phyloP scores from a whole-genome alignment of 2,329 filamentous ascomycete genomes.

The Meredithiella fracta region DNA sequence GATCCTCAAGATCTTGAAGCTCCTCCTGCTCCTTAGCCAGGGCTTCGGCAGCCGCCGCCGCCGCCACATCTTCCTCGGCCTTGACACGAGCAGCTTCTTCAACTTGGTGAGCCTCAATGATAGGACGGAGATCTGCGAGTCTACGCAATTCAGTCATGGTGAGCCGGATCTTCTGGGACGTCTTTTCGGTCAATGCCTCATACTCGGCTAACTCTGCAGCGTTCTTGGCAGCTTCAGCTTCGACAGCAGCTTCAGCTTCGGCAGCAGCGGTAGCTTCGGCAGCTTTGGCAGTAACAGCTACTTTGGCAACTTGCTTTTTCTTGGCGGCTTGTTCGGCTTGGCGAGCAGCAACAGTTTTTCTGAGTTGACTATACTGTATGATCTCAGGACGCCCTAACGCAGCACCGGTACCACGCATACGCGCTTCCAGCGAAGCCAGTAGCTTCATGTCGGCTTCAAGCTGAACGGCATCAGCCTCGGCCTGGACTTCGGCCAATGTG shows the following conservation, averaged over 20 bases:
- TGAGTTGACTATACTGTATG: not conserved
- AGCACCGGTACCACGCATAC: not conserved
- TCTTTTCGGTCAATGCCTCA: constrained; percentile 1
- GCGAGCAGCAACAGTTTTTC: constrained; percentile 20
- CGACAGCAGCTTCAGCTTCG: not conserved
- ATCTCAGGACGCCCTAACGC: not conserved
- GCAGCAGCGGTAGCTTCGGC: not conserved
- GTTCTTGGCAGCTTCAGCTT: constrained; percentile 2
- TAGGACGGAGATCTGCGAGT: constrained; percentile 2
- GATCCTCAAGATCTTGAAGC: constrained; percentile 17
- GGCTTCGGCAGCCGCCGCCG: constrained; percentile 4
- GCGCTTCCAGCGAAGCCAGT: not conserved
- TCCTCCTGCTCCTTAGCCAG: constrained; percentile 17
- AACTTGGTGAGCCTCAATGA: not conserved
- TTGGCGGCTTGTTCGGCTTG: constrained; percentile 20
- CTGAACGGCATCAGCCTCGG: constrained; percentile 20
- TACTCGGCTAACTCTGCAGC: constrained; percentile 8
- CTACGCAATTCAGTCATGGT: constrained; percentile 2
- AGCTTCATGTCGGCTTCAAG: constrained; percentile 15
- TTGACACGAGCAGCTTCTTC: constrained; percentile 8
- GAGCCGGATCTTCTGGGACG: not conserved
- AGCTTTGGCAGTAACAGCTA: constrained; percentile 1
- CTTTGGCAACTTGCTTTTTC: constrained; percentile 2
- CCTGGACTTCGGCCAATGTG: constrained; percentile 1
- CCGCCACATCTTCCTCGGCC: constrained; percentile 3